Conservation (phyloP, 345 rosid genomes). For the Psidium friedrichsthalianum region DNA sequence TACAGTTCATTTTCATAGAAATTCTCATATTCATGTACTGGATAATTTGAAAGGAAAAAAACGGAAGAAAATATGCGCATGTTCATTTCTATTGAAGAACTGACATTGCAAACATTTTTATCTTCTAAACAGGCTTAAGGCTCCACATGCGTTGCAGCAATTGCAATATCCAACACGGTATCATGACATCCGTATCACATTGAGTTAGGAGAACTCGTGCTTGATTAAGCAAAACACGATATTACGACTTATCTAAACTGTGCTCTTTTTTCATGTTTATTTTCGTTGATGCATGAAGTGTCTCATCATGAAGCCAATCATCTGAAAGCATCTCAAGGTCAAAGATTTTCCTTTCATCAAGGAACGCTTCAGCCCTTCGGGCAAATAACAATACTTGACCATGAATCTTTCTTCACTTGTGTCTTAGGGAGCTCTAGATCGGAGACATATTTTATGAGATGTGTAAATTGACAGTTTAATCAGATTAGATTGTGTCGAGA, state of each 20-base stretch:
- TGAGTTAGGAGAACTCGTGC: background rate
- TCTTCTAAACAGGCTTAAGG: background rate
- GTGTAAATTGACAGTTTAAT: background rate
- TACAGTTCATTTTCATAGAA: background rate
- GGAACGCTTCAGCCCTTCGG: no score
- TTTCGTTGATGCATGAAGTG: no score
- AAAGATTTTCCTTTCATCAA: no score
- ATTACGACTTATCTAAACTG: background rate
- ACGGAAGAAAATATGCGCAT: background rate
- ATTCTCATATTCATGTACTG: background rate
- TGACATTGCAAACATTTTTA: background rate
- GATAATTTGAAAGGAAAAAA: background rate
- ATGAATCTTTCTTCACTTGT: no score
- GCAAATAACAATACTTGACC: no score
- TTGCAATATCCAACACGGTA: no score
- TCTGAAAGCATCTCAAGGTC: no score
- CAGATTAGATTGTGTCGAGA: background rate
- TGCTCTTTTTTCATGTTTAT: background rate
- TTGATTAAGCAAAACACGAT: background rate
- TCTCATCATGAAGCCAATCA: background rate
- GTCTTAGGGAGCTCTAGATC: no score
- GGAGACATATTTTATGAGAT: background rate
- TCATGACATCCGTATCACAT: no score
- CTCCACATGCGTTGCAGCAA: no score
- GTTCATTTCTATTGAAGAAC: background rate